Percentiles rank a stretch among this genome's conserved stretches.
Evolutionary conservation across 2,329 filamentous ascomycete species (phyloP).

Genomic region (Clonostachys rhizophaga): DNA sequence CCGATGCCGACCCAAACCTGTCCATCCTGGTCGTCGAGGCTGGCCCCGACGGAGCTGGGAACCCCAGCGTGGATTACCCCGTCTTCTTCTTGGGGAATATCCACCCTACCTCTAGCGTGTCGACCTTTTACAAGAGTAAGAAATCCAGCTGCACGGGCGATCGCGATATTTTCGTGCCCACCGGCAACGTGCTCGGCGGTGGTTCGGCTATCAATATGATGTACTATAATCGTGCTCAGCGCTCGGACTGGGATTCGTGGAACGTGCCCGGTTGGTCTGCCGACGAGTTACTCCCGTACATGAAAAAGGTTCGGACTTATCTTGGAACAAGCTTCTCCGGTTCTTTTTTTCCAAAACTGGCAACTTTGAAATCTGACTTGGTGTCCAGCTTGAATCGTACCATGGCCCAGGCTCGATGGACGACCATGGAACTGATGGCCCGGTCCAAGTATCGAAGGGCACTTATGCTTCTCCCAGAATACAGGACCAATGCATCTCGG

Average conservation of each 20-base stretch:
- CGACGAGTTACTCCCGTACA: slow-evolving; percentile 9
- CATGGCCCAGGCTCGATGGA: slow-evolving; percentile 22
- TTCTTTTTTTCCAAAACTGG: too few relatives aligned
- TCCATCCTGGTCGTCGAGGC: slow-evolving; percentile 37
- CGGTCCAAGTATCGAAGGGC: slow-evolving; percentile 41
- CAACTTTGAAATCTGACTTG: not conserved
- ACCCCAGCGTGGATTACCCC: slow-evolving; percentile 26
- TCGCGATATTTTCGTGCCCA: slow-evolving; percentile 11
- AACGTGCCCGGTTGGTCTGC: slow-evolving; percentile 9
- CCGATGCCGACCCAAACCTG: slow-evolving; percentile 40
- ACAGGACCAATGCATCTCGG: slow-evolving; percentile 38
- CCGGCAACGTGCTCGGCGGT: slow-evolving; percentile 19
- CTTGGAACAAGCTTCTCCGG: not conserved
- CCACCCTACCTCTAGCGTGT: slow-evolving; percentile 8
- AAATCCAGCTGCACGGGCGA: slow-evolving; percentile 12
- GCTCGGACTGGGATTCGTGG: slow-evolving; percentile 10
- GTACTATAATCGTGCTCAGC: slow-evolving; percentile 19
- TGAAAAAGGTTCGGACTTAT: slow-evolving; percentile 7
- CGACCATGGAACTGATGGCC: slow-evolving; percentile 43
- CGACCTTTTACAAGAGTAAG: slow-evolving; percentile 14
- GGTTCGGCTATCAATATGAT: slow-evolving; percentile 25
- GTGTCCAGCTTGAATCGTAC: slow-evolving; percentile 44
- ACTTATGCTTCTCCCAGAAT: slow-evolving; percentile 28
- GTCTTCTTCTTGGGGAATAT: slow-evolving; percentile 23
- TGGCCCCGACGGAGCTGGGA: slow-evolving; percentile 16